Percentiles rank a stretch among this genome's conserved stretches.
Evolutionary conservation across 2,329 filamentous ascomycete species (phyloP).

Genomic region (Monosporascus sp.): DNA sequence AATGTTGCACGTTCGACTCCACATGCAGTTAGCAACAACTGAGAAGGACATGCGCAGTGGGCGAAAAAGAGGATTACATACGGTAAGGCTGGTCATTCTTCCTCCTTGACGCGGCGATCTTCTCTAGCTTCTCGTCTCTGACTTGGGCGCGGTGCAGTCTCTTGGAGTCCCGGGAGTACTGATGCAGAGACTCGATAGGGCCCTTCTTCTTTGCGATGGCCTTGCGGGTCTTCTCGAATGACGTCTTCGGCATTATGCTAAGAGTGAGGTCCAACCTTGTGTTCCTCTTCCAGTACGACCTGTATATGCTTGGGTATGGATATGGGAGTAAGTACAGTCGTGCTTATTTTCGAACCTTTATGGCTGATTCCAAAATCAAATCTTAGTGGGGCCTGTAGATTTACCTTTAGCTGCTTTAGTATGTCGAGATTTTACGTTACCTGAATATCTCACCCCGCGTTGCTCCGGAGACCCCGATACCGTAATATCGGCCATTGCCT

Average conservation of each 20-base stretch:
- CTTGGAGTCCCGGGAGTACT: constrained; percentile 82
- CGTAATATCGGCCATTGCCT: too few species aligned
- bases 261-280: background rate
- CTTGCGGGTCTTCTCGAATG: constrained; percentile 77
- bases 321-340: background rate
- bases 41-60: background rate
- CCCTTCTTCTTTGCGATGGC: constrained; percentile 83
- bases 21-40: constrained; percentile 2
- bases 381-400: background rate
- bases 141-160: constrained; percentile 73
- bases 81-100: constrained; percentile 72
- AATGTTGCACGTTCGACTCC: constrained; percentile 64
- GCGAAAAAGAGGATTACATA: constrained; percentile 34
- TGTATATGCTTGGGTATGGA: background rate
- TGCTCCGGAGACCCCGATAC: too few species aligned
- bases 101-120: constrained; percentile 62
- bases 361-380: background rate
- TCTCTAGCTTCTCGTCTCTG: constrained; percentile 77
- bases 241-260: constrained; percentile 64
- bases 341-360: too few species aligned
- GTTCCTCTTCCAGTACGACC: background rate
- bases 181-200: constrained; percentile 71
- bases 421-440: too few species aligned
- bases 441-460: too few species aligned
- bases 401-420: too few species aligned